Evolutionary conservation across 176 grass and related monocot species (phyloP).

Genomic region (Secale cereale): DNA sequence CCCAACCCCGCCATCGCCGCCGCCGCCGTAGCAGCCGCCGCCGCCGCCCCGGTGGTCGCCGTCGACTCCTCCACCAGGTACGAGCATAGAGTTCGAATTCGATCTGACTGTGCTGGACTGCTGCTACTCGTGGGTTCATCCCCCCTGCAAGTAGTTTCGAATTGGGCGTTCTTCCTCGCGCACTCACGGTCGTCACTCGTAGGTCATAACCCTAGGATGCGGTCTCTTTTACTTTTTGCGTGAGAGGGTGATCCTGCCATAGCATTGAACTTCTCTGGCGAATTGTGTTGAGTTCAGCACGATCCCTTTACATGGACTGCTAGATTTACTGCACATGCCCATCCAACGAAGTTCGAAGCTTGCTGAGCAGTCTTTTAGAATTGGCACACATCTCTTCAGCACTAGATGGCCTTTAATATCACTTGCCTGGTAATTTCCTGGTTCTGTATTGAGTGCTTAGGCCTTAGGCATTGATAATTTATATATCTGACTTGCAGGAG

Average conservation of each 20-base stretch:
- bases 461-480: neutral
- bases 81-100: neutral
- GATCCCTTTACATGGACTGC: neutral
- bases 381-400: neutral
- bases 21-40: neutral
- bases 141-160: neutral
- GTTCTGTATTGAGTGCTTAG: neutral
- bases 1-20: conserved; percentile 7
- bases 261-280: neutral
- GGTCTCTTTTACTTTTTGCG: neutral
- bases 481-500: conserved; percentile 27
- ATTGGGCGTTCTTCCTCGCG: neutral
- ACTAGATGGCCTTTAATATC: neutral
- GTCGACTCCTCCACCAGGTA: conserved; percentile 48
- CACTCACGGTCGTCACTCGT: neutral
- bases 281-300: neutral
- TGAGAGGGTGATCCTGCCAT: neutral
- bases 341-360: neutral
- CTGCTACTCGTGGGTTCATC: neutral
- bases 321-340: neutral
- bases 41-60: conserved; percentile 15
- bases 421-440: neutral
- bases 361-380: neutral
- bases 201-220: conserved; percentile 3
- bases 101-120: conserved; percentile 2